A percentile compares a stretch with the other conserved stretches of the same genome.
Conservation (phyloP, 192 early-diverging fungal species). For the Umbelopsis sp. region DNA sequence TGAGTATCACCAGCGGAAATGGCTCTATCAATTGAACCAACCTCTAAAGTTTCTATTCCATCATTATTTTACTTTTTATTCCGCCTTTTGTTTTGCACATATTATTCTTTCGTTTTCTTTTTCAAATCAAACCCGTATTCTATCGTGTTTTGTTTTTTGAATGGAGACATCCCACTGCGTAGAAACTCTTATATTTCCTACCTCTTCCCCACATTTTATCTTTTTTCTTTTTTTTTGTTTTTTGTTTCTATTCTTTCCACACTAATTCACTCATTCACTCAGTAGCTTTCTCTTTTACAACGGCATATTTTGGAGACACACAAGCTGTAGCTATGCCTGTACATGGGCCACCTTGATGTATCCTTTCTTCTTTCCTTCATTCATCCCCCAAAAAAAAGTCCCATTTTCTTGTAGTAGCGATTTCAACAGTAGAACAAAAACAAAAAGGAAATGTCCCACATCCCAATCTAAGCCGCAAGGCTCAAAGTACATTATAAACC, state of each 20-base stretch:
- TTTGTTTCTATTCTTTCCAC: neutral
- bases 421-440: neutral
- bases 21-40: neutral
- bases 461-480: neutral
- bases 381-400: neutral
- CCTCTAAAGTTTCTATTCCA: neutral
- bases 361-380: neutral
- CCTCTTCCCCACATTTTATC: neutral
- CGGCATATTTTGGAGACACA: neutral
- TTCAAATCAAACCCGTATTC: neutral
- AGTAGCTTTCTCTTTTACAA: neutral
- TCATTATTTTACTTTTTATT: neutral
- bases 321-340: neutral
- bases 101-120: neutral
- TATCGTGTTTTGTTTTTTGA: too few species aligned
- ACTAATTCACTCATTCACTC: neutral
- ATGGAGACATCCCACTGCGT: neutral
- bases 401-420: neutral
- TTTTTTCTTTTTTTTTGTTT: neutral
- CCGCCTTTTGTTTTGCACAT: neutral
- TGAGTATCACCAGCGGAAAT: conserved; percentile 6
- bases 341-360: neutral
- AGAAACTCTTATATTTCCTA: neutral
- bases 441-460: neutral
- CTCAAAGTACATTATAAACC: neutral